These are phyloP conservation scores for Penicillium brasilianum DNA, from an alignment of 2,329 filamentous ascomycete genomes.

Conservation along the genomic window DNA sequence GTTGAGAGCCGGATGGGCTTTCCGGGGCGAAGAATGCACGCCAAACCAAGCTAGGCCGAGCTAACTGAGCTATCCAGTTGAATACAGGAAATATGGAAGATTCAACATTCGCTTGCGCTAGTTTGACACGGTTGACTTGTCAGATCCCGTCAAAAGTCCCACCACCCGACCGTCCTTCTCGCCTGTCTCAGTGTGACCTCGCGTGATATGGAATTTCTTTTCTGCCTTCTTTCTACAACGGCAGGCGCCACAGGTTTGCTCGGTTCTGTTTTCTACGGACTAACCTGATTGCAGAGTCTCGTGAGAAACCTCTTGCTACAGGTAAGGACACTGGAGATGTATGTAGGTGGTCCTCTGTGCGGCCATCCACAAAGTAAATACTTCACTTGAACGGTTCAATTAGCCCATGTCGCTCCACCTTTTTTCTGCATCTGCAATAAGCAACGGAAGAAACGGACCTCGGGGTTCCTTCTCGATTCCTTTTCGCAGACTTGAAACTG, in stretches of 20 bases:
- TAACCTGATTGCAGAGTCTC: not conserved
- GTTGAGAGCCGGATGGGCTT: not conserved
- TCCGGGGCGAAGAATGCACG: not conserved
- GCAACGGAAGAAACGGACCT: not conserved
- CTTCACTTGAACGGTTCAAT: not conserved
- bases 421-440: not conserved
- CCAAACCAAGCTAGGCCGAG: not conserved
- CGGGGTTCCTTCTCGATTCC: not conserved
- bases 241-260: not conserved
- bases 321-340: not conserved
- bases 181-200: not conserved
- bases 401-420: not conserved
- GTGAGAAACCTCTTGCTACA: not conserved
- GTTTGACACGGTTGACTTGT: not conserved
- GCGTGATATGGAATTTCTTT: not conserved
- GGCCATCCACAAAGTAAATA: not conserved
- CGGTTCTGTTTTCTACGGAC: not conserved
- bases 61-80: not conserved
- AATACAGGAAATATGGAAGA: not conserved
- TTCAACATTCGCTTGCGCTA: not conserved
- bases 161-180: not conserved
- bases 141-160: not conserved
- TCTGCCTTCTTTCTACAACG: not conserved
- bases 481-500: constrained; percentile 13
- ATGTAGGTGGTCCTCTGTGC: not conserved